Evolutionary conservation across 345 rosid genomes (phyloP).

Genomic region (Leavenworthia alabamica): DNA sequence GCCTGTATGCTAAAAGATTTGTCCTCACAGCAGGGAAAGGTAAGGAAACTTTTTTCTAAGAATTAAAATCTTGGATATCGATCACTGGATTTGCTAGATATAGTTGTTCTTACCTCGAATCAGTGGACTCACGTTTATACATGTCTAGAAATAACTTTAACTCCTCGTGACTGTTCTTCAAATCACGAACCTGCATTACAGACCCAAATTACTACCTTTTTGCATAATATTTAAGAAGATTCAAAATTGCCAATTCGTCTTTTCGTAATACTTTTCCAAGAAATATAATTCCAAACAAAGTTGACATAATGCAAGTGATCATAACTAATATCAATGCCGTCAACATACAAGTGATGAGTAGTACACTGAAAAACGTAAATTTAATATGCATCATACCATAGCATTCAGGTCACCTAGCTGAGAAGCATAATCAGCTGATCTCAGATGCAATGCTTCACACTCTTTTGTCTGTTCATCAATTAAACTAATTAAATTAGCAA

Average conservation of each 20-base stretch:
- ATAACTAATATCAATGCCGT: not conserved
- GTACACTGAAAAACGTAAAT: conserved; percentile 4
- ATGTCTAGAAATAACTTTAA: conserved; percentile 76
- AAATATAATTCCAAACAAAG: not conserved
- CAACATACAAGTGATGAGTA: conserved; percentile 3
- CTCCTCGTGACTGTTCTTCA: conserved; percentile 60
- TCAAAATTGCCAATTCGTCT: not conserved
- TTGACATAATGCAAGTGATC: not conserved
- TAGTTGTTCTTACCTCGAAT: conserved; percentile 47
- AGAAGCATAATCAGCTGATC: conserved; percentile 52
- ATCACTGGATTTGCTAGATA: not conserved
- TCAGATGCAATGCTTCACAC: conserved; percentile 48
- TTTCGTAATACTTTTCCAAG: not conserved
- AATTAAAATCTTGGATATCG: not conserved
- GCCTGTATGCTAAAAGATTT: not conserved
- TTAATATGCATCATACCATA: conserved; percentile 53
- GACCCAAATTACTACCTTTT: conserved; percentile 14
- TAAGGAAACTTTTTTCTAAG: not conserved
- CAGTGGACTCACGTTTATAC: conserved; percentile 74
- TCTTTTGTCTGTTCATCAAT: conserved; percentile 70
- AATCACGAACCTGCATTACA: conserved; percentile 60
- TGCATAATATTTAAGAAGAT: not conserved
- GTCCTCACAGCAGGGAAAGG: not conserved
- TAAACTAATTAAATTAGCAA: conserved; percentile 20
- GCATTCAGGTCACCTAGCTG: conserved; percentile 58